Evolutionary conservation across 805 yeast genomes (phyloP), one percentile per base, ranked within the genome.

Genomic region (Kregervanrija fluxuum): DNA sequence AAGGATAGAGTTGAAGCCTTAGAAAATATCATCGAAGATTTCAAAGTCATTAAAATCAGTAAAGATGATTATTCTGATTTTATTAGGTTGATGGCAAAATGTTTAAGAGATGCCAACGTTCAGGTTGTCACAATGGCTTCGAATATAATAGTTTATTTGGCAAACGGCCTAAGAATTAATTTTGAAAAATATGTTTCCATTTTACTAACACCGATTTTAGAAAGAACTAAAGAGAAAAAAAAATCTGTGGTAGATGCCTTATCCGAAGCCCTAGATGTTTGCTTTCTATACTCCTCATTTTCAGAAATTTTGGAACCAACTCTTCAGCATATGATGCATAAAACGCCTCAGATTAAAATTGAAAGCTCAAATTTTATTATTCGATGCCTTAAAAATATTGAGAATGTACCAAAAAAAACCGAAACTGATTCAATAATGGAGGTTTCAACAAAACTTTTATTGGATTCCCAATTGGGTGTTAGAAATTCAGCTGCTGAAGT

Each of bases 181-280:
- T 87, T 86, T 56, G 71, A 67, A 16, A 73, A 68, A 48, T 83
- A 84, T 59, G 73, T 69, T 37, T 47, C 68, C 1, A 54, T 71
- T 1, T 73, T 86, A 2, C 66, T 87, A 22, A 62, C 66, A 2
- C 81, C 93, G 0, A 62, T 85, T 46, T 63, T 93, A 37, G 96
- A 88, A 52, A 74, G 97, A 54, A 77, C 86, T 11, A 90, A 88
- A 57, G 99, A 93, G 60, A 89, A 85, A 68, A 91, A 91, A 56
- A 81, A 76, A 22, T 68, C 82, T 3, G 93, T 88, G 0, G 68
- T 84, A 2, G 89, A 82, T 17, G 83, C 93, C 0, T 67, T 91
- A n/a, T 68, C 71, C 14, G 64, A 61, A 22, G 82, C 91, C 0
- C 67, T 90, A 42, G 85, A 82, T 60, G 75, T 84, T 0, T 70